Base-by-base conservation (phyloP, 2,329 filamentous ascomycete species). In the Sordariomycetes sp. region DNA sequence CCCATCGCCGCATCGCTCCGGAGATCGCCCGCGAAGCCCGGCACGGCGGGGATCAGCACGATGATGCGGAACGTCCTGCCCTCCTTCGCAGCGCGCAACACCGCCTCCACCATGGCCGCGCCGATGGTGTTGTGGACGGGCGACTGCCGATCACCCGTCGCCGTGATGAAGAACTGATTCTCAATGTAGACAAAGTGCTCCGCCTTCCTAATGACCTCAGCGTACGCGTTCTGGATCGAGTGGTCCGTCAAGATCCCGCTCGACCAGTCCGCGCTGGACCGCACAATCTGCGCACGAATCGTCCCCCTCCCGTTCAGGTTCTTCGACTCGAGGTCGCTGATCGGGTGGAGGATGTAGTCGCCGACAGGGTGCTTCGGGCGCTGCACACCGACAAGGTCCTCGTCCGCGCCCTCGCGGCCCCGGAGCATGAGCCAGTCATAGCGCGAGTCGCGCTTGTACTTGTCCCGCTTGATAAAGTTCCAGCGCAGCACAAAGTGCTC, bases 121-220 rank as follows among this genome's bases (percentile, higher is more conserved):
- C 94, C 94, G 20, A 99, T 87, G 20, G 84, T 86, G 67, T 99
- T 99, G 69, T 90, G 84, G 25, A 97, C 82, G 0, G 92, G 92
- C 1, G 77, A 73, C 68, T 96, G 91, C 39, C 96, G 72, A n/a
- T 94, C 85, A 10, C 90, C 90, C 0, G 92, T 97, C 0, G 94
- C 89, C 1, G 90, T 95, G 67, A 95, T 96, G 76, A 97, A 99
- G 74, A 97, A 97, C 65, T 99, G 94, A 65, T 97, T 97, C 69
- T 99, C 94, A 60, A 99, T 96, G 73, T 97, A 99, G 25, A 99
- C 87, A 63, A 84, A 96, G 67, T 97, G 92, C 70, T 96, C 75
- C 0, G 92, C 92, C 55, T 89, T 89, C 55, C 85, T 77, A 64
- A 97, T 97, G 34, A 95, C 74, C 61, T 96, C 89, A 59, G 76